Conservation (phyloP, 768 basidiomycete genomes). For the Boletus sensibilis region DNA sequence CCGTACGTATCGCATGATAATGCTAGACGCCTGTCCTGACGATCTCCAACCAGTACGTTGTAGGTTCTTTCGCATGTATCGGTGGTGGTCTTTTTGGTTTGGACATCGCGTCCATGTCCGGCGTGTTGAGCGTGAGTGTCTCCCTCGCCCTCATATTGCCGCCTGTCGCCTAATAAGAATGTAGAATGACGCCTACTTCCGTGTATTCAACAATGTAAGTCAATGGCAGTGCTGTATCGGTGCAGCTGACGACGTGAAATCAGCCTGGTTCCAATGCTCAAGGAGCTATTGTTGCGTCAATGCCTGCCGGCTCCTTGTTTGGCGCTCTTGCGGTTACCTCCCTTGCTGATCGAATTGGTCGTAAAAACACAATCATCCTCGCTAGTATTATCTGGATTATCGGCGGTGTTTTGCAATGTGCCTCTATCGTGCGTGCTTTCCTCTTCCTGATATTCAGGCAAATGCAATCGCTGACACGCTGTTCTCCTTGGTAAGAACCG, state of each 20-base stretch:
- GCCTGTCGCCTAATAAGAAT: background rate
- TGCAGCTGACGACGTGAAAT: constrained; percentile 6
- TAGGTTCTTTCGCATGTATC: constrained; percentile 80
- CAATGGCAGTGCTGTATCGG: background rate
- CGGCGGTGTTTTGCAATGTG: constrained; percentile 71
- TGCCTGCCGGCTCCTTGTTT: constrained; percentile 69
- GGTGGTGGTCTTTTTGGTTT: constrained; percentile 77
- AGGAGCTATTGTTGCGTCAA: constrained; percentile 74
- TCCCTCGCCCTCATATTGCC: background rate
- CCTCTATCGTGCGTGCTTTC: constrained; percentile 40
- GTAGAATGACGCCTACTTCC: constrained; percentile 30
- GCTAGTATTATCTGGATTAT: constrained; percentile 71
- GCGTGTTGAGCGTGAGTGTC: constrained; percentile 54
- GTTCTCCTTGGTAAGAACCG: constrained; percentile 44
- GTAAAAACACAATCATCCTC: constrained; percentile 64
- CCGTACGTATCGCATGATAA: constrained; percentile 35
- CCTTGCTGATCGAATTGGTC: constrained; percentile 64
- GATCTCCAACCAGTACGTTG: constrained; percentile 57
- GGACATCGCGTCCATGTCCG: constrained; percentile 84
- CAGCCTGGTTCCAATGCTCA: constrained; percentile 54
- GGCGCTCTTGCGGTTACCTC: constrained; percentile 63
- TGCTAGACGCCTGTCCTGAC: constrained; percentile 3
- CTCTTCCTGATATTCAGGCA: background rate
- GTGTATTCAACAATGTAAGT: constrained; percentile 28
- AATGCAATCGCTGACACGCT: background rate